Conservation (phyloP, 306 rosid genomes). For the Cucumis hystrix region DNA sequence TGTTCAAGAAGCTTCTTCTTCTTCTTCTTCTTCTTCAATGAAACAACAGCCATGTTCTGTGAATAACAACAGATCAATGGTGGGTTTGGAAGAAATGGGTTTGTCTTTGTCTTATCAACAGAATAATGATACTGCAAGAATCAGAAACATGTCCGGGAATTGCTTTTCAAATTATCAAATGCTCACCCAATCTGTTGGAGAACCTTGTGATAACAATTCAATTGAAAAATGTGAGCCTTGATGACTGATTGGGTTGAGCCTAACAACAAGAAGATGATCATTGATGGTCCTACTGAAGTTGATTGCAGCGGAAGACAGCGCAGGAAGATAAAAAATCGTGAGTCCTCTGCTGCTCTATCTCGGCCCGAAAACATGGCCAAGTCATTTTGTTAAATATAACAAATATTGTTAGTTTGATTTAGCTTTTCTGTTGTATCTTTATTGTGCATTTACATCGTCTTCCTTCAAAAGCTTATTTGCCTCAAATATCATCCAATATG, state of each 20-base stretch:
- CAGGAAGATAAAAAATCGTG: constrained; percentile 72
- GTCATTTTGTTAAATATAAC: too few species aligned
- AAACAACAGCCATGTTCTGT: constrained; percentile 3
- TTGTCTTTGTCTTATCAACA: constrained; percentile 12
- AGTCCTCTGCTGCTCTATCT: constrained; percentile 58
- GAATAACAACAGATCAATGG: not conserved
- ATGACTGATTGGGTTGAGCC: constrained; percentile 20
- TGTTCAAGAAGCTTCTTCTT: constrained; percentile 25
- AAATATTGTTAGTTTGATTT: too few species aligned
- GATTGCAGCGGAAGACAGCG: constrained; percentile 55
- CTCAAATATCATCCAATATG: too few species aligned
- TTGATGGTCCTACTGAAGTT: constrained; percentile 41
- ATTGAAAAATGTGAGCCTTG: constrained; percentile 13
- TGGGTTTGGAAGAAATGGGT: constrained; percentile 15
- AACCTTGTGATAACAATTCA: not conserved
- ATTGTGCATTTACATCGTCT: too few species aligned
- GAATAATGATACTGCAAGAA: not conserved
- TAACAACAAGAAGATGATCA: constrained; percentile 26
- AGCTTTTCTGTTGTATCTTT: too few species aligned
- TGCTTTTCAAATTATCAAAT: constrained; percentile 16
- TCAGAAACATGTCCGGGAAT: constrained; percentile 1
- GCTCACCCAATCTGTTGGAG: constrained; percentile 16
- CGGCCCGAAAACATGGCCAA: constrained; percentile 65
- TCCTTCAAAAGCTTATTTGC: too few species aligned
- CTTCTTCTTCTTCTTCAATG: not conserved